Base-by-base conservation (phyloP, 1,284 basidiomycete genomes). In the Moesziomyces aphidis region DNA sequence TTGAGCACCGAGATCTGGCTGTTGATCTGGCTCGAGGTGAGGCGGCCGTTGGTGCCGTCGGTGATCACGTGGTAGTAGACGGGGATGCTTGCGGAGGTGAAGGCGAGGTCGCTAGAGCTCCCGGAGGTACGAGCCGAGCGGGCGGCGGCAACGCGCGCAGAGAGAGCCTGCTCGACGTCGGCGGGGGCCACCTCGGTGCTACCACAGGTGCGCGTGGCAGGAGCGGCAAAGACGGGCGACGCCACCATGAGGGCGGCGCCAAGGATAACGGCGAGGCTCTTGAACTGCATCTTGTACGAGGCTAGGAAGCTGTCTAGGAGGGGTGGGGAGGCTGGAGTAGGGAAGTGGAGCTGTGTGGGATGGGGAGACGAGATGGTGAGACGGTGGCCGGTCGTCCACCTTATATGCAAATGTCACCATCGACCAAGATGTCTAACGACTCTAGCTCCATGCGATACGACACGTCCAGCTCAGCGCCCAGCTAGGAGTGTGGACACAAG, bases 1-100 rank as follows among this genome's bases (percentile, higher is more conserved):
- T 89, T 90, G 76, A 89, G 79, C 15, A 86, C 87, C 72, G 88
- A 87, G 62, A 89, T 88, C 77, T 88, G 87, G 17, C n/a, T 36
- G 56, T 52, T 46, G 63, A 79, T 72, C 42, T 50, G 47, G 22
- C 57, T 55, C 5, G 58, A 55, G 21, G 53, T 48, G 10, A 79
- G 53, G 43, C 60, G 52, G 5, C 77, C 77, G 23, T 70, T 69
- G 55, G 56, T 59, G 24, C 74, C 77, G 19, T 71, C 65, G 24
- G 67, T 72, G 47, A 77, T 74, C 50, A 69, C 61, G 65, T 79
- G 67, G 42, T 50, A 77, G 74, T 71, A 67, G 36, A 79, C 65
- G 22, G 61, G 67, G 47, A 78, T 70, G 11, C 42, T 34, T 4
- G 58, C 51, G 10, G 66, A 53, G 21, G 63, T 73, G 36, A 63